phyloP scores from a whole-genome alignment of 2,329 filamentous ascomycete genomes.

The Colletotrichum sp. region DNA sequence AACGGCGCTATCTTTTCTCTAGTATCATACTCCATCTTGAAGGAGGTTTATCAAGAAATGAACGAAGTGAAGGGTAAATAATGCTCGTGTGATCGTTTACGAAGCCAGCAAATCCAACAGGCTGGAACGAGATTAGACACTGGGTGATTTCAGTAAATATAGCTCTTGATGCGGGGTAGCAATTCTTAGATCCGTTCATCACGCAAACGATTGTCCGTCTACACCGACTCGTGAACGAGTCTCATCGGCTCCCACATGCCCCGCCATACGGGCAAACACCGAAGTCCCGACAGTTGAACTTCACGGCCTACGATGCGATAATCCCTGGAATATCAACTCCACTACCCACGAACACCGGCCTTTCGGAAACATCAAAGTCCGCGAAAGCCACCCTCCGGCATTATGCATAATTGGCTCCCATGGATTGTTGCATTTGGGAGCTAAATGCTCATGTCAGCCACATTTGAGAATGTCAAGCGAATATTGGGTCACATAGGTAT shows the following conservation, averaged over 20 bases:
- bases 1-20: not conserved
- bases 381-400: not conserved
- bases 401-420: not conserved
- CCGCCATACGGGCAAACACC: not conserved
- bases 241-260: not conserved
- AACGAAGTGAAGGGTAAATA: not conserved
- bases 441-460: not conserved
- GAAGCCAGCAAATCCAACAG: not conserved
- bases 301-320: not conserved
- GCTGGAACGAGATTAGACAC: accelerated
- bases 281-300: not conserved
- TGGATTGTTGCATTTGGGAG: not conserved
- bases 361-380: not conserved
- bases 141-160: not conserved
- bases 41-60: not conserved
- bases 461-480: not conserved
- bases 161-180: not conserved
- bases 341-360: not conserved
- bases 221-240: not conserved
- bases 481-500: not conserved
- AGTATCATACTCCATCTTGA: not conserved
- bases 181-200: not conserved
- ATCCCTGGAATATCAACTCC: not conserved
- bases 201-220: not conserved
- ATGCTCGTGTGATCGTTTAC: not conserved